phyloP scores from a whole-genome alignment of 2,329 filamentous ascomycete genomes.

The Tolypocladium inflatum region DNA sequence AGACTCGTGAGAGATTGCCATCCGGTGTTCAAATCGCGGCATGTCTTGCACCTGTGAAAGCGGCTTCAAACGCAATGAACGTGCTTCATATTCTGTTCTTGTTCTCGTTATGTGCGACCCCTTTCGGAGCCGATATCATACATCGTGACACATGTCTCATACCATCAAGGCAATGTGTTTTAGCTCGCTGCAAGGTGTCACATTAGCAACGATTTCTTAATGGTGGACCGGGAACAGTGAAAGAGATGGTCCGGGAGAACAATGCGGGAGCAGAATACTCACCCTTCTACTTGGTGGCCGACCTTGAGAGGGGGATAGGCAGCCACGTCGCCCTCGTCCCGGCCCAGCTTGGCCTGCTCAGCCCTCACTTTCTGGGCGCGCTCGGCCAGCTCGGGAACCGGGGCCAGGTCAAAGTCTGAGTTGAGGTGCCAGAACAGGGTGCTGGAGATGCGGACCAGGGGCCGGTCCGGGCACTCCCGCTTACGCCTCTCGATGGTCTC shows the following conservation, averaged over 20 bases:
- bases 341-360: constrained; percentile 37
- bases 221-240: too few species aligned
- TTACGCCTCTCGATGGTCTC: constrained; percentile 34
- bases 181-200: constrained; percentile 29
- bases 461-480: constrained; percentile 33
- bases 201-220: background rate
- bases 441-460: constrained; percentile 47
- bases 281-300: constrained; percentile 49
- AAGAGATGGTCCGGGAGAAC: background rate
- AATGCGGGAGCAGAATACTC: constrained; percentile 14
- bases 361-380: constrained; percentile 33
- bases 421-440: constrained; percentile 53
- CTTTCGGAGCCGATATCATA: background rate
- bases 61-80: too few species aligned
- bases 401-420: constrained; percentile 45
- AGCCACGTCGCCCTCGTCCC: constrained; percentile 41
- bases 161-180: constrained; percentile 45
- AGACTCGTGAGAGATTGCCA: background rate
- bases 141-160: constrained; percentile 12
- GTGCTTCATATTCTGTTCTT: background rate
- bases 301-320: constrained; percentile 47
- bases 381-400: constrained; percentile 37
- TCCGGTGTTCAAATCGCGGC: background rate
- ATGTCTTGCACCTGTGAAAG: background rate
- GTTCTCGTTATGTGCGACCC: background rate